Evolutionary conservation across 805 yeast genomes (phyloP).

Genomic region (Candida suzukii): DNA sequence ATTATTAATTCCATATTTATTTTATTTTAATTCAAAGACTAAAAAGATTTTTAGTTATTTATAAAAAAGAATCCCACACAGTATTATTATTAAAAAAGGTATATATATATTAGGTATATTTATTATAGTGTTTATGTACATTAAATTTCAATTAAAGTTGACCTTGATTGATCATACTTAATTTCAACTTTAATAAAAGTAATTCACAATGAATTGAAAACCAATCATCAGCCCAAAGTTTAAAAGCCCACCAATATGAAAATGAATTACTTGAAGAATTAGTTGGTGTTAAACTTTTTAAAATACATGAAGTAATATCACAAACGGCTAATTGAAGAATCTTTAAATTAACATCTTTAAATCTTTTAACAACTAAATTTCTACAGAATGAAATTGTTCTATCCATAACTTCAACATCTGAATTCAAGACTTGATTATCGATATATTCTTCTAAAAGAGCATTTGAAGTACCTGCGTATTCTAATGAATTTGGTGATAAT

Average conservation of each 20-base stretch:
- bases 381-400: no score
- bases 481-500: no score
- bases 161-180: no score
- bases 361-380: background rate
- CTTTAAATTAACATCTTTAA: background rate
- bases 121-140: no score
- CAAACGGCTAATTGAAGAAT: background rate
- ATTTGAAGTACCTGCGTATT: background rate
- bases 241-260: background rate
- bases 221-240: constrained; percentile 1
- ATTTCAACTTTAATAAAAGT: background rate
- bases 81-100: no score
- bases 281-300: background rate
- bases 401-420: background rate
- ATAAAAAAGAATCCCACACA: no score
- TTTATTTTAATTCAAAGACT: constrained; percentile 10
- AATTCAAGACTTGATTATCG: background rate
- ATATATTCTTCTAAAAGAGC: background rate
- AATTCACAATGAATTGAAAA: background rate
- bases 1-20: constrained; percentile 21
- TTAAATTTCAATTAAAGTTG: no score
- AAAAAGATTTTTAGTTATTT: background rate
- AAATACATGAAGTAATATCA: background rate
- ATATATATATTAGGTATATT: no score
- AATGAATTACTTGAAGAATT: background rate